Evolutionary conservation across 495 filamentous ascomycete species (phyloP), one percentile per base, ranked within the genome.

Genomic region (Penicillium lividum): DNA sequence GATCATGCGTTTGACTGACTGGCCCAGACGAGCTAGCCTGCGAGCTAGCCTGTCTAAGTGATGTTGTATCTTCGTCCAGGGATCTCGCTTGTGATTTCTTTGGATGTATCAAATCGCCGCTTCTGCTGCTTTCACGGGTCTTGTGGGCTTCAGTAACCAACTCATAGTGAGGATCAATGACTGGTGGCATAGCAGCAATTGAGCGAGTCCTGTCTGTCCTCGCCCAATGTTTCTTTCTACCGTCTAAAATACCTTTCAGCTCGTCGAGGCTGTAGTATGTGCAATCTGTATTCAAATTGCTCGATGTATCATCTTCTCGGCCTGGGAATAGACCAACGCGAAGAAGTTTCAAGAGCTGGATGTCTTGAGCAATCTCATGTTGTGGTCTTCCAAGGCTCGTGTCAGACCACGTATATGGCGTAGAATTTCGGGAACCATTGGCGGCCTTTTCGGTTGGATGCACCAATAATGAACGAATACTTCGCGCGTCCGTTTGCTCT

Each of bases 201-300:
- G 38, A 33, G 38, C 9, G 2, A 43, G 16, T 13, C 2, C 5
- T 16, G 33, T 30, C 34, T 29, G n/a, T 29, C 11, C 25, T 56
- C 15, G 33, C 28, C 68, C 68, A 70, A 18, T 22, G 28, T 30
- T n/a, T 15, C 28, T 60, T 64, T 47, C 67, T 58, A 36, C 60
- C 43, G 22, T 65, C 36, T 18, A 73, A 34, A 11, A 74, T 36
- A 6, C 0, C 2, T 54, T 64, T 65, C 25, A 75, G 48, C 11
- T 73, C 64, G 13, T 73, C 54, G 6, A 74, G 58, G 45, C 48
- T 61, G 63, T 59, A 69, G 45, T 70, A 66, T 5, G 33, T 29
- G 27, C 34, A 7, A 16, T 30, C 6, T 34, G 22, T 3, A 7
- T 16, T 51, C 5, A 34, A n/a, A 6, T 16, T 6, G 6, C 13